These are phyloP conservation scores for Fusarium dlaminii DNA, from an alignment of 2,329 filamentous ascomycete genomes.

Conservation along the genomic window DNA sequence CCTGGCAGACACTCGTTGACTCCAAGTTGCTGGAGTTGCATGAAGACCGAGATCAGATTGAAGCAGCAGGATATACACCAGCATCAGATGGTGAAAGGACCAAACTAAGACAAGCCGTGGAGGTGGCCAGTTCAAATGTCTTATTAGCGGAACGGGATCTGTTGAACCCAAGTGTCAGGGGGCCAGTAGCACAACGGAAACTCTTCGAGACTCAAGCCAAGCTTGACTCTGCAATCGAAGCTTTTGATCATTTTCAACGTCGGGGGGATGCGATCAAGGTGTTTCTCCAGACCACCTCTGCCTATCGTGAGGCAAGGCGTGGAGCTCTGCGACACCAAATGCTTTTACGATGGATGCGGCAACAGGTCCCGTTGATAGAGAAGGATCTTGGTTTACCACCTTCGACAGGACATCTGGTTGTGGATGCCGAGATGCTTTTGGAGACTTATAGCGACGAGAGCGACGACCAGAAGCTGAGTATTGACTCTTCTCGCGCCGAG, in stretches of 20 bases:
- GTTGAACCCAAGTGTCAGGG: slow-evolving; percentile 19
- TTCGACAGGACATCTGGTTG: not conserved
- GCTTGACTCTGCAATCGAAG: slow-evolving; percentile 23
- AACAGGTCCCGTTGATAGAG: slow-evolving; percentile 33
- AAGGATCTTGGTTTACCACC: slow-evolving; percentile 15
- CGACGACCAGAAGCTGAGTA: not conserved
- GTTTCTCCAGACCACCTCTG: slow-evolving; percentile 8
- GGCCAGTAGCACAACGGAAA: slow-evolving; percentile 8
- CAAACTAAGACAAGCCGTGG: slow-evolving; percentile 15
- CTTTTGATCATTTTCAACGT: slow-evolving; percentile 19
- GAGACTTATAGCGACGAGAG: slow-evolving; percentile 11
- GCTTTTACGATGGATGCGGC: slow-evolving; percentile 31
- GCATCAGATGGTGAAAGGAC: not conserved
- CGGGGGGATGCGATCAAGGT: slow-evolving; percentile 13
- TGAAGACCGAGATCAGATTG: slow-evolving; percentile 16
- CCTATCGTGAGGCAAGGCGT: slow-evolving; percentile 20
- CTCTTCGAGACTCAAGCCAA: slow-evolving; percentile 22
- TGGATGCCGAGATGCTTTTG: not conserved
- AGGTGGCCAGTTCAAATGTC: slow-evolving; percentile 23
- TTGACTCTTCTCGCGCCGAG: not conserved
- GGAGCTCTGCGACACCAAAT: slow-evolving; percentile 27
- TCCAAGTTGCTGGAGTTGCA: slow-evolving; percentile 6
- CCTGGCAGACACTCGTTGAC: slow-evolving; percentile 25
- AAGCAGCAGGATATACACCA: not conserved
- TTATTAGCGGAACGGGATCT: slow-evolving; percentile 34